Percentiles rank a stretch among this genome's conserved stretches.
Conservation (phyloP, 306 rosid species). For the Crataegus laevigata region DNA sequence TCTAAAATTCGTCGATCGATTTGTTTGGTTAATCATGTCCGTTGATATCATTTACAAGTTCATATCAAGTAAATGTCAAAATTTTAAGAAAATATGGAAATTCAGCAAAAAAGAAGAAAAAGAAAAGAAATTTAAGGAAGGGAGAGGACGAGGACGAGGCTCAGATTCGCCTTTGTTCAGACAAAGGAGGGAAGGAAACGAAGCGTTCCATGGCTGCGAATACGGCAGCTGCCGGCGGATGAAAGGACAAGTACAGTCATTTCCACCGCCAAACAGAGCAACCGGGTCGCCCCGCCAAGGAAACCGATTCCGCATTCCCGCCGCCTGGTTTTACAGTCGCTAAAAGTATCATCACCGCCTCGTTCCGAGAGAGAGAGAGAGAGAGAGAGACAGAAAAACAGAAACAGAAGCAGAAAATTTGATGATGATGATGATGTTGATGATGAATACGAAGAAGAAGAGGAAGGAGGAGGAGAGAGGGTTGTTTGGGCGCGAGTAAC, state of each 20-base stretch:
- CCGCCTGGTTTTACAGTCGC: constrained; percentile 2
- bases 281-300: constrained; percentile 38
- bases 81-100: not conserved
- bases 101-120: not conserved
- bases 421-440: not conserved
- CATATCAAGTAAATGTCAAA: not conserved
- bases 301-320: constrained; percentile 1
- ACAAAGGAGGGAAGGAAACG: constrained; percentile 4
- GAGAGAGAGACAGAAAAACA: not conserved
- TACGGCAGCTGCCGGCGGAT: not conserved
- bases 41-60: not conserved
- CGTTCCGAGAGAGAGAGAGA: not conserved
- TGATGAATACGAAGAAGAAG: not conserved
- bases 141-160: not conserved
- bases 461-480: not conserved
- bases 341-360: constrained; percentile 35
- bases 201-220: constrained; percentile 32
- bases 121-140: not conserved
- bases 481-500: not conserved
- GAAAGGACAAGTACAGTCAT: not conserved
- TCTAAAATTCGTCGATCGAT: not conserved
- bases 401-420: constrained; percentile 9
- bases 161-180: constrained; percentile 55
- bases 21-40: not conserved
- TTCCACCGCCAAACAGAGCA: not conserved